Percentiles rank a stretch among this genome's conserved stretches.
These are phyloP conservation scores for Furculomyces boomerangus DNA, from an alignment of 371 early-diverging fungal genomes.

Conservation along the genomic window DNA sequence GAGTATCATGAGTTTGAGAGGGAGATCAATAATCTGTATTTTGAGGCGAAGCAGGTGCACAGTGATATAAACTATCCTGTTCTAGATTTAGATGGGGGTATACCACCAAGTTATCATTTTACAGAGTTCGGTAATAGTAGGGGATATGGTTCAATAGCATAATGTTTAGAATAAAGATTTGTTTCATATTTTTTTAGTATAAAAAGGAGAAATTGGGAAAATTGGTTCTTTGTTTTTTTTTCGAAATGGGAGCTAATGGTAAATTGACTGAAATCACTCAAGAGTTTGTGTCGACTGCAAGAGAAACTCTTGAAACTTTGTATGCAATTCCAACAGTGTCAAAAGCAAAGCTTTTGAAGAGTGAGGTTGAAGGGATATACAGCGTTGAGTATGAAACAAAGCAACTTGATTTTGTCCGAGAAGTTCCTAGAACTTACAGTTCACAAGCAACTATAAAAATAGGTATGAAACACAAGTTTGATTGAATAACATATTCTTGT, in stretches of 20 bases:
- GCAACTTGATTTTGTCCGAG: constrained; percentile 29
- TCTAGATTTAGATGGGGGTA: constrained; percentile 20
- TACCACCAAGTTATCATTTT: too few relatives aligned
- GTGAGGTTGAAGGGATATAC: constrained; percentile 4
- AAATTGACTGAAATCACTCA: too few relatives aligned
- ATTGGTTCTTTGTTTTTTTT: too few relatives aligned
- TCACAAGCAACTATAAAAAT: constrained; percentile 6
- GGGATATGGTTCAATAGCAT: background rate
- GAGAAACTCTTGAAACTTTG: constrained; percentile 10
- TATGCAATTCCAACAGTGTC: constrained; percentile 10
- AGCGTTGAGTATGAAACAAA: constrained; percentile 12
- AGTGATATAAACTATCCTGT: constrained; percentile 25
- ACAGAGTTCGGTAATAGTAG: too few relatives aligned
- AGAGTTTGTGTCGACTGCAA: constrained; percentile 11
- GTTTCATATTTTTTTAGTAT: too few relatives aligned
- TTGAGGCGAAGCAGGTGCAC: constrained; percentile 17
- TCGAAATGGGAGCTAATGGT: too few relatives aligned
- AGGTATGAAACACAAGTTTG: too few relatives aligned
- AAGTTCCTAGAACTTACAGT: constrained; percentile 21
- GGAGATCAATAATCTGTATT: constrained; percentile 13
- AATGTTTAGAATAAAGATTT: too few relatives aligned
- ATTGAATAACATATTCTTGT: too few relatives aligned
- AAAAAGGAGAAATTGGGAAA: too few relatives aligned
- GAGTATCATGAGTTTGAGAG: constrained; percentile 1
- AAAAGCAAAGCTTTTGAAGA: background rate